Conservation (phyloP, 2,329 filamentous ascomycete species). For the Neopestalotiopsis sp. region DNA sequence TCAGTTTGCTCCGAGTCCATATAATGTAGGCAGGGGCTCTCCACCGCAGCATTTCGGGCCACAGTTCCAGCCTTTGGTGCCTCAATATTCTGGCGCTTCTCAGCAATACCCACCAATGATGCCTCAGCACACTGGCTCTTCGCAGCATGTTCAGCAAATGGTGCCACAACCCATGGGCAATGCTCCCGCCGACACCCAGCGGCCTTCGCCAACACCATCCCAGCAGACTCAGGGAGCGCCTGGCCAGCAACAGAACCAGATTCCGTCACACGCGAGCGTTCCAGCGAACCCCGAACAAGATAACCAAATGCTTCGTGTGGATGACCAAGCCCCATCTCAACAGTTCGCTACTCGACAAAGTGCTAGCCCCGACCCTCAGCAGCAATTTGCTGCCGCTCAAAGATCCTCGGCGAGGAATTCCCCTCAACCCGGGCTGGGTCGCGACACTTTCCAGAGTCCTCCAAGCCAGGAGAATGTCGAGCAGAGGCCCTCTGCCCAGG, state of each 20-base stretch:
- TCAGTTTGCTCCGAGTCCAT: constrained; percentile 32
- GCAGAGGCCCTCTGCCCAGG: constrained; percentile 14
- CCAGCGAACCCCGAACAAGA: not conserved
- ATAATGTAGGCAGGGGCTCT: constrained; percentile 20
- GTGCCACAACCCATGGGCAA: not conserved
- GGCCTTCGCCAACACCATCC: constrained; percentile 6
- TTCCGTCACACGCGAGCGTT: not conserved
- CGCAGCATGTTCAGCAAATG: constrained; percentile 7
- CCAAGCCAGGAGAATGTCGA: not conserved
- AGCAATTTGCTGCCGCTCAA: constrained; percentile 6
- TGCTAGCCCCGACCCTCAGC: constrained; percentile 14
- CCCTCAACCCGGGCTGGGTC: not conserved
- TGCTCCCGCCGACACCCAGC: not conserved
- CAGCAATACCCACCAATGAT: constrained; percentile 1
- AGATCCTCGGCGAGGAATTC: not conserved
- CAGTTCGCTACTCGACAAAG: not conserved
- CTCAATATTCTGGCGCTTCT: constrained; percentile 6
- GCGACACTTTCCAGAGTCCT: constrained; percentile 1
- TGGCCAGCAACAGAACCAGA: constrained; percentile 1
- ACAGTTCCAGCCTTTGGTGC: constrained; percentile 14
- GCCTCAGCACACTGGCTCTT: constrained; percentile 9
- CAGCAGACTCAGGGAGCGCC: not conserved
- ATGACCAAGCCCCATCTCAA: constrained; percentile 9
- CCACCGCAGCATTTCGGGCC: constrained; percentile 18
- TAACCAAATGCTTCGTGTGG: not conserved